These are phyloP conservation scores for Talaromyces pinophilus DNA, from an alignment of 2,329 filamentous ascomycete species.

Conservation along the genomic window DNA sequence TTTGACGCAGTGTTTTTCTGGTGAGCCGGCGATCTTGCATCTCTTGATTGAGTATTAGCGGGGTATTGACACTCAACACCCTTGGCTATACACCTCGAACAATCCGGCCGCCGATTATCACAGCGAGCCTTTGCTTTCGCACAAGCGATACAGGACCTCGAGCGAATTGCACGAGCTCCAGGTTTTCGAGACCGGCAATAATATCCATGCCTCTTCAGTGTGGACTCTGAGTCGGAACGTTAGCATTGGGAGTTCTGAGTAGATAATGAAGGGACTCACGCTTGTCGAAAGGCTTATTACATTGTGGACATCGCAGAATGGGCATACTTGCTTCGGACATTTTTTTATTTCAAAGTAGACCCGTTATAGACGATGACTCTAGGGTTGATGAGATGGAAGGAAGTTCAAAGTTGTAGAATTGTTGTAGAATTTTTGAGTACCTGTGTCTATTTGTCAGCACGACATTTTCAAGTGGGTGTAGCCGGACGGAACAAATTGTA, in stretches of 20 bases:
- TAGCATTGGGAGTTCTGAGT: conserved; percentile 3
- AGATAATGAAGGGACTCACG: conserved; percentile 32
- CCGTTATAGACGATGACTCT: not conserved
- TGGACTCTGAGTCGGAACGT: conserved; percentile 37
- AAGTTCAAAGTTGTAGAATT: not conserved
- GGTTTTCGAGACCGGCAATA: conserved; percentile 46
- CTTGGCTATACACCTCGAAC: conserved; percentile 43
- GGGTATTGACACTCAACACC: conserved; percentile 43
- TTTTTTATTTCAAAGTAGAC: not conserved
- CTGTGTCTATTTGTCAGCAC: conserved; percentile 4
- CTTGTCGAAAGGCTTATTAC: conserved; percentile 48
- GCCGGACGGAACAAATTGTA: conserved; percentile 16
- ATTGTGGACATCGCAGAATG: conserved; percentile 41
- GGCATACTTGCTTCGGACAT: conserved; percentile 26
- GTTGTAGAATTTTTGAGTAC: not conserved
- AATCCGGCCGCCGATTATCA: conserved; percentile 40
- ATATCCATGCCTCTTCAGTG: conserved; percentile 49
- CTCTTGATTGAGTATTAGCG: conserved; percentile 23
- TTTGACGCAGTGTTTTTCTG: not conserved
- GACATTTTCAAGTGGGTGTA: not conserved
- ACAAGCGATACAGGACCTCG: conserved; percentile 44
- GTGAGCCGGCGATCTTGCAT: not conserved
- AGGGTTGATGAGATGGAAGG: not conserved
- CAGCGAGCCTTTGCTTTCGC: conserved; percentile 42
- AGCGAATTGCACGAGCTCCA: conserved; percentile 27